phyloP scores from a whole-genome alignment of 2,329 filamentous ascomycete species.

The Rugonectria rugulosa region DNA sequence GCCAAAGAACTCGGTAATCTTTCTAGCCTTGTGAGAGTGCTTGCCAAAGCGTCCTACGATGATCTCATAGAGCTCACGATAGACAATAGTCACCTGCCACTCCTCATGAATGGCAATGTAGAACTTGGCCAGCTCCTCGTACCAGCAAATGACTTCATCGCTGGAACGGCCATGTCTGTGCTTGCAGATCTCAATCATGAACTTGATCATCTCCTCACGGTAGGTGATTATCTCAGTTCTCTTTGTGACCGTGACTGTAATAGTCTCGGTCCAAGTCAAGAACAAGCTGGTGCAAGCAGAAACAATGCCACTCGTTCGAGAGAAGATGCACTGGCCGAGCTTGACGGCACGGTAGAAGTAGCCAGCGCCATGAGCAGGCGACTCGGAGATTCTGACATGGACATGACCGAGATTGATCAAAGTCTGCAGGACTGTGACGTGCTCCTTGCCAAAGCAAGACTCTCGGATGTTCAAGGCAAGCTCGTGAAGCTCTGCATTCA shows the following conservation, averaged over 20 bases:
- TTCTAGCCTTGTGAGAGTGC: slow-evolving; percentile 39
- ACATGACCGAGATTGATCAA: slow-evolving; percentile 47
- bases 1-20: slow-evolving; percentile 43
- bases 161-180: slow-evolving; percentile 44
- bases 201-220: slow-evolving; percentile 48
- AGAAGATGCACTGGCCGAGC: slow-evolving; percentile 42
- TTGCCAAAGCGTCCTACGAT: slow-evolving; percentile 43
- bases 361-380: slow-evolving; percentile 35
- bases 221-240: slow-evolving; percentile 46
- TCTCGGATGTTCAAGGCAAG: slow-evolving; percentile 46
- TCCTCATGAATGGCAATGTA: slow-evolving; percentile 48
- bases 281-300: slow-evolving; percentile 47
- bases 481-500: slow-evolving; percentile 41
- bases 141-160: slow-evolving; percentile 48
- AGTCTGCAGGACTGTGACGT: slow-evolving; percentile 46
- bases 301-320: slow-evolving; percentile 43
- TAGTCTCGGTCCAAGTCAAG: slow-evolving; percentile 44
- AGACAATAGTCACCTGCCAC: slow-evolving; percentile 41
- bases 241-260: slow-evolving; percentile 45
- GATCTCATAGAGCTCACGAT: slow-evolving; percentile 46
- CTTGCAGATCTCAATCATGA: slow-evolving; percentile 49
- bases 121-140: slow-evolving; percentile 46
- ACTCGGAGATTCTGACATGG: slow-evolving; percentile 37
- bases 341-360: slow-evolving; percentile 48
- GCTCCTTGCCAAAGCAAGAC: slow-evolving; percentile 46